Conservation (phyloP, 495 filamentous ascomycete species). For the Terfezia claveryi region DNA sequence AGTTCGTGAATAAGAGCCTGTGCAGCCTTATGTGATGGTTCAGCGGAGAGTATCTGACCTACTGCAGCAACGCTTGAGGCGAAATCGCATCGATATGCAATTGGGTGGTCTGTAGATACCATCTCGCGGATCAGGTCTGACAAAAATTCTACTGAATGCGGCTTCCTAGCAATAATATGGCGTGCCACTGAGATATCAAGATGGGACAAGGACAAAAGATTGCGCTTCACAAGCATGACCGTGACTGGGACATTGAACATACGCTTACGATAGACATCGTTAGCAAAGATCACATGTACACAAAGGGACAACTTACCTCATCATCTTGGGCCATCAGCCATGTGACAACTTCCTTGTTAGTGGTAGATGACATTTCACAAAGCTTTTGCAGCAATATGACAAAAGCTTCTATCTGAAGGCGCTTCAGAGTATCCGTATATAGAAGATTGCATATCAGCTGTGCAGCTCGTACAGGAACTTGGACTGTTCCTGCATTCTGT, state of each 20-base stretch:
- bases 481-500: neutral
- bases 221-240: constrained; percentile 47
- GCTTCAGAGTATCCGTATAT: constrained; percentile 34
- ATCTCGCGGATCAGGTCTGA: constrained; percentile 51
- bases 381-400: constrained; percentile 60
- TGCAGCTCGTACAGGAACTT: constrained; percentile 28
- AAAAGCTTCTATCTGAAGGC: constrained; percentile 59
- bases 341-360: constrained; percentile 51
- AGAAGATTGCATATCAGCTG: constrained; percentile 49
- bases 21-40: constrained; percentile 39
- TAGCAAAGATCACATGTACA: neutral
- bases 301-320: constrained; percentile 8
- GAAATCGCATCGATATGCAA: constrained; percentile 67
- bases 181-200: constrained; percentile 59
- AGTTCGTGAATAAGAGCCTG: constrained; percentile 53
- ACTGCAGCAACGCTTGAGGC: constrained; percentile 58
- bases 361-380: constrained; percentile 52
- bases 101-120: constrained; percentile 50
- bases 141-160: constrained; percentile 50
- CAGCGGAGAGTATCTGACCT: constrained; percentile 58
- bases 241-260: constrained; percentile 63
- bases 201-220: constrained; percentile 53
- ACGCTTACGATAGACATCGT: constrained; percentile 23
- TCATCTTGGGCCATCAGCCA: constrained; percentile 32
- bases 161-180: constrained; percentile 43